phyloP scores from a whole-genome alignment of 2,329 filamentous ascomycete species.

The Hymenoscyphus repandus region DNA sequence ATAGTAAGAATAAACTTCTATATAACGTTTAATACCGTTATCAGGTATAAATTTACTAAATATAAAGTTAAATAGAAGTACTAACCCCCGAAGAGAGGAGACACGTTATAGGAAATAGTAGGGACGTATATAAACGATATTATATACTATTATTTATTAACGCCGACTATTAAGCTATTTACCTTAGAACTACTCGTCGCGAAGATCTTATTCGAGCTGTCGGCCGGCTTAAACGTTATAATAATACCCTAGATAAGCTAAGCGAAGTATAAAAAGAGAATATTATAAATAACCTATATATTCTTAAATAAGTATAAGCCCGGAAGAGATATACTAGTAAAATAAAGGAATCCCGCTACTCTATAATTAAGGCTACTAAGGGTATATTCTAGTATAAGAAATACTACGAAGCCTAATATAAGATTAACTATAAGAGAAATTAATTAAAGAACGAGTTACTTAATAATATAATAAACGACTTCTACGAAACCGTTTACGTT shows the following conservation, averaged over 20 bases:
- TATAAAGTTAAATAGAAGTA: too few relatives aligned
- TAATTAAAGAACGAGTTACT: constrained; percentile 16
- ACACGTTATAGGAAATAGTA: constrained; percentile 3
- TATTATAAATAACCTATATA: too few relatives aligned
- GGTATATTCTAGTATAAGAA: constrained; percentile 9
- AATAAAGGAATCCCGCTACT: constrained; percentile 17
- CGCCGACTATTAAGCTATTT: too few relatives aligned
- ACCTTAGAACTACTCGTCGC: too few relatives aligned
- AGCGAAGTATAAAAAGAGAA: constrained; percentile 19
- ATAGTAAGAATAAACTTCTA: too few relatives aligned
- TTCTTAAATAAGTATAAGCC: constrained; percentile 13
- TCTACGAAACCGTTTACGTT: constrained; percentile 20
- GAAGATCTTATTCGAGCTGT: neutral
- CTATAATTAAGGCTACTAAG: constrained; percentile 18
- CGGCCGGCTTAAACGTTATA: constrained; percentile 11
- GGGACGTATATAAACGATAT: too few relatives aligned
- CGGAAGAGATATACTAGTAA: constrained; percentile 7
- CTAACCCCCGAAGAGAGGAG: constrained; percentile 19
- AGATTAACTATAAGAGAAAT: constrained; percentile 17
- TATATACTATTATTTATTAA: too few relatives aligned
- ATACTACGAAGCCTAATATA: constrained; percentile 16
- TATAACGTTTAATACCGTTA: too few relatives aligned
- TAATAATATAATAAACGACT: constrained; percentile 18
- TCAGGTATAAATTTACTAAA: too few relatives aligned
- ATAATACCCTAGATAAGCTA: constrained; percentile 11